These are phyloP conservation scores for Fragilariopsis cylindrus DNA, from an alignment of 108 stramenopile genomes.

Conservation along the genomic window DNA sequence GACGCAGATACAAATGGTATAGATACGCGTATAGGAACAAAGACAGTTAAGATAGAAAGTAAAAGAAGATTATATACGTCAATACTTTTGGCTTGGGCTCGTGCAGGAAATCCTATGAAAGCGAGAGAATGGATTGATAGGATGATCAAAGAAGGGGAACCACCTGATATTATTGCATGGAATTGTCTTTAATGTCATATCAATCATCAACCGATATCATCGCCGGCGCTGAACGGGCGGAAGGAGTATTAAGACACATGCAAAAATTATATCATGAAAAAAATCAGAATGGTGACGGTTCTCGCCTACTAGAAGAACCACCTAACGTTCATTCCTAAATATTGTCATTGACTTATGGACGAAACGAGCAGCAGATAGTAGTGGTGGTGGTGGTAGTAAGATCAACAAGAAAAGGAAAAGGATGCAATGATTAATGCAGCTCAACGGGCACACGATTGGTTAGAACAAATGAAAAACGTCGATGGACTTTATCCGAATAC, in stretches of 20 bases:
- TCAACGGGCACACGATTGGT: constrained; percentile 54
- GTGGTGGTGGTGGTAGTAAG: constrained; percentile 29
- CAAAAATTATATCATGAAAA: constrained; percentile 19
- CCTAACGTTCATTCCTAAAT: constrained; percentile 70
- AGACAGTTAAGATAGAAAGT: background rate
- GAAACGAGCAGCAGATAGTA: constrained; percentile 40
- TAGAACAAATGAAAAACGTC: constrained; percentile 41
- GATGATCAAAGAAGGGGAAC: constrained; percentile 10
- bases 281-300: background rate
- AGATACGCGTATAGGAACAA: background rate
- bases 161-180: constrained; percentile 28
- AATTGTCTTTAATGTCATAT: constrained; percentile 28
- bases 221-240: constrained; percentile 21
- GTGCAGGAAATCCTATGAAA: constrained; percentile 23
- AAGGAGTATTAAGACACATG: constrained; percentile 29
- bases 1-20: background rate
- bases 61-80: constrained; percentile 21
- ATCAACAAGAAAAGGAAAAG: background rate
- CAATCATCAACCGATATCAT: background rate
- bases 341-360: constrained; percentile 65
- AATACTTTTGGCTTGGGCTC: constrained; percentile 29
- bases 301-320: constrained; percentile 10
- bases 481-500: constrained; percentile 36
- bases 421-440: constrained; percentile 37
- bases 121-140: constrained; percentile 30